Conservation (phyloP, 345 rosid genomes). For the Boechera divaricarpa region DNA sequence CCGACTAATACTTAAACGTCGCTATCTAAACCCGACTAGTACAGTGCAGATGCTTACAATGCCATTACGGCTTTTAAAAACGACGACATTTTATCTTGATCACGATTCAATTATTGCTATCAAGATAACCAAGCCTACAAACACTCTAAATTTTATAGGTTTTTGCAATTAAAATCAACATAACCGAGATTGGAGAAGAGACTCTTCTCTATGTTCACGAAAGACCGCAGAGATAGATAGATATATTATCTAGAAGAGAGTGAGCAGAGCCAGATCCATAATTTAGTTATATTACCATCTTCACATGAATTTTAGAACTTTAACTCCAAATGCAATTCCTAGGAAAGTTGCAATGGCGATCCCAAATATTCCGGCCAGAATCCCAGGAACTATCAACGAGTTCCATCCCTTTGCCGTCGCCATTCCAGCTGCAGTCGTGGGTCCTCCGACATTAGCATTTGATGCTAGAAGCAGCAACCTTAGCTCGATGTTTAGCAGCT, state of each 20-base stretch:
- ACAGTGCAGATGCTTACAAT: not conserved
- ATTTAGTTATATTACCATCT: conserved; percentile 9
- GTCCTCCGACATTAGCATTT: conserved; percentile 93
- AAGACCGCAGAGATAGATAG: not conserved
- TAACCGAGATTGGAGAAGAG: conserved; percentile 9
- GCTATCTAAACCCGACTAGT: too few relatives aligned
- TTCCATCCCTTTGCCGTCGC: conserved; percentile 89
- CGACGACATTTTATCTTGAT: not conserved
- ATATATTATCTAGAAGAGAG: too few relatives aligned
- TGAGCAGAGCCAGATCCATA: not conserved
- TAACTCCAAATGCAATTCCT: conserved; percentile 63
- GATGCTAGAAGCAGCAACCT: conserved; percentile 84
- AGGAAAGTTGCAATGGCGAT: conserved; percentile 80
- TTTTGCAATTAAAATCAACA: conserved; percentile 22
- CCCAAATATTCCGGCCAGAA: conserved; percentile 82
- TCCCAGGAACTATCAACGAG: conserved; percentile 71
- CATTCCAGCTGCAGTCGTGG: conserved; percentile 94
- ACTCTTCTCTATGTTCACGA: conserved; percentile 11
- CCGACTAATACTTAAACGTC: too few relatives aligned
- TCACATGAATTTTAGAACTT: conserved; percentile 61
- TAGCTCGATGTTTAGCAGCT: conserved; percentile 66
- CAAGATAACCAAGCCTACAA: too few relatives aligned
- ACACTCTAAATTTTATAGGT: not conserved
- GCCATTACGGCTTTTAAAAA: not conserved
- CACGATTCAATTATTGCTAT: not conserved